These are phyloP conservation scores for Neoscytalidium dimidiatum DNA, from an alignment of 2,329 filamentous ascomycete genomes.

Conservation along the genomic window DNA sequence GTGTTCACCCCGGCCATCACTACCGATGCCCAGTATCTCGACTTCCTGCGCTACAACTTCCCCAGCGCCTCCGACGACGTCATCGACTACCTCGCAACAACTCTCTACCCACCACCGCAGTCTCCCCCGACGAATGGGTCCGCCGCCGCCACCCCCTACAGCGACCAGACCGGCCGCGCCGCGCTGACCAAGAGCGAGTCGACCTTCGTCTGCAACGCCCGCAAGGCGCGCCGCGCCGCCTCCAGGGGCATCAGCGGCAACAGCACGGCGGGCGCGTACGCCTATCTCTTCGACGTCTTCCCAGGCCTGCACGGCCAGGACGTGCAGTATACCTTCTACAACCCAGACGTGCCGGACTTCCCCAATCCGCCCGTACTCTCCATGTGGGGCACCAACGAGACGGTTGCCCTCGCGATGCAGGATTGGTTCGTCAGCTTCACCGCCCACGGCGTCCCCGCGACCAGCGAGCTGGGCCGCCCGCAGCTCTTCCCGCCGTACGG, in stretches of 20 bases:
- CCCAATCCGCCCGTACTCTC: neutral
- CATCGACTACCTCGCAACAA: neutral
- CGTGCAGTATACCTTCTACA: neutral
- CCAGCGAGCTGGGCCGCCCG: neutral
- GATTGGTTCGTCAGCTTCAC: neutral
- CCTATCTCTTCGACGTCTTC: neutral
- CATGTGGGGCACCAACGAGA: neutral
- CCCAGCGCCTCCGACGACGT: neutral
- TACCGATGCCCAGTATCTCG: neutral
- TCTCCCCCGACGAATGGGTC: conserved; percentile 21
- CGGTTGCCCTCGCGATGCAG: neutral
- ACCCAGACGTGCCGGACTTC: neutral
- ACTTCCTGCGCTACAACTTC: neutral
- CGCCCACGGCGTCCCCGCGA: neutral
- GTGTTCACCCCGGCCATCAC: conserved; percentile 29
- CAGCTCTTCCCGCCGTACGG: neutral
- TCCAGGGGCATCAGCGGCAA: neutral
- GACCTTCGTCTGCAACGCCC: neutral
- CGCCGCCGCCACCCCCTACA: conserved; percentile 18
- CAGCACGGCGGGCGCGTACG: neutral
- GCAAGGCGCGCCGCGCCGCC: too few relatives aligned
- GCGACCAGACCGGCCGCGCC: neutral
- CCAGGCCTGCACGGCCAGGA: neutral
- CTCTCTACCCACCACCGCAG: conserved; percentile 21
- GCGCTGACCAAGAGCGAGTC: neutral